Evolutionary conservation across 805 yeast species (phyloP), one percentile per base, ranked within the genome.

Genomic region (Kuraishia floccosa): DNA sequence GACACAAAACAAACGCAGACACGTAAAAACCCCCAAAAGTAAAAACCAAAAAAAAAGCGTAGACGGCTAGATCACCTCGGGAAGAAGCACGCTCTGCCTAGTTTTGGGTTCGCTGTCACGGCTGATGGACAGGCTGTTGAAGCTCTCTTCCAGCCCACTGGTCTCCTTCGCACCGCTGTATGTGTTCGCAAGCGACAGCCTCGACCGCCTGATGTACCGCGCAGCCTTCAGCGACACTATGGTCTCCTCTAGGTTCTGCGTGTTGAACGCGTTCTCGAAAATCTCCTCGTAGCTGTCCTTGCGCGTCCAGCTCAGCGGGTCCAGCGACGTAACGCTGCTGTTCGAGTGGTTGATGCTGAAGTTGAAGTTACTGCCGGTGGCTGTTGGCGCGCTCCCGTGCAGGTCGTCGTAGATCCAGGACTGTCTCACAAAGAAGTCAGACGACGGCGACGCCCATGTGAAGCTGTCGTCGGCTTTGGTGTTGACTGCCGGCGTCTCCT

Each of bases 221-320:
- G 52, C 54, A 11, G 53, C 52, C 19, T 44, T 41, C 24, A 48
- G 24, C 10, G 50, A 38, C 18, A 42, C 35, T 14, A 44, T 23
- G 9, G 51, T 41, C 24, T 35, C 36, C 14, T 27, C 30, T 7
- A 13, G 7, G 30, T 27, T 7, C 13, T n/a, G 25, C 24, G 6
- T 25, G 30, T 7, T 10, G 24, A 14, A 12, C 30, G 14, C 6
- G 25, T 27, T 14, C 27, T 24, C 27, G 10, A 15, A 24, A 24
- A 9, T 10, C 22, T 7, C 22, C 22, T 7, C 10, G 9, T 19
- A 7, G 22, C 22, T 7, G 9, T 10, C 22, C 22, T 7, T 7
- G 22, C 9, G 7, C 7, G 7, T 7, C 7, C 9, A 10, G 22
- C 22, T 7, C 7, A 19, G 22, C 22, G 22, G 22, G 10, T 19